Evolutionary conservation across 1,284 basidiomycete species (phyloP).

Genomic region (Marasmius sp.): DNA sequence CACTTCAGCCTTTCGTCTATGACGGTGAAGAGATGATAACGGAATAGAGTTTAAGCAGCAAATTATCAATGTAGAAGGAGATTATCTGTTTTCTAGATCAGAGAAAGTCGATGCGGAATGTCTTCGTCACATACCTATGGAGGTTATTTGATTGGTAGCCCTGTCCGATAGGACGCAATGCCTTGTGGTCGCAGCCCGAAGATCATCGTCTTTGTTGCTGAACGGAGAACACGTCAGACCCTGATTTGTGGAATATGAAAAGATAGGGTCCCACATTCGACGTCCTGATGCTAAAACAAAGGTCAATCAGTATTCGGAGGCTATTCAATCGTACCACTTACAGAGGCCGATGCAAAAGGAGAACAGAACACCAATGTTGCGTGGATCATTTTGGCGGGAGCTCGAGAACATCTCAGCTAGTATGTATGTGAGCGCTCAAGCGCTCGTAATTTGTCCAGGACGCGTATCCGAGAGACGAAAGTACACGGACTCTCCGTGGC

Average conservation of each 20-base stretch:
- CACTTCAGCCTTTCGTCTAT: no score
- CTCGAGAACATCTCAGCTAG: no score
- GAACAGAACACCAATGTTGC: slow-evolving; percentile 83
- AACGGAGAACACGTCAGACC: slow-evolving; percentile 7
- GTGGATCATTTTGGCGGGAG: slow-evolving; percentile 51
- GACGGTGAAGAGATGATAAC: no score
- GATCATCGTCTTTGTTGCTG: slow-evolving; percentile 32
- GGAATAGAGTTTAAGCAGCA: slow-evolving; percentile 62
- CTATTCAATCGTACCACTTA: slow-evolving; percentile 35
- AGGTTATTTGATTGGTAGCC: slow-evolving; percentile 80
- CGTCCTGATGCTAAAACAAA: neutral
- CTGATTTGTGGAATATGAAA: no score
- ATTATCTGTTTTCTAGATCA: slow-evolving; percentile 34
- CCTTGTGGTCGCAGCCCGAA: slow-evolving; percentile 54
- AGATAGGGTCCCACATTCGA: no score
- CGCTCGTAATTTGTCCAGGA: no score
- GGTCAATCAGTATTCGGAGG: neutral
- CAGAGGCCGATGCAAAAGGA: slow-evolving; percentile 83
- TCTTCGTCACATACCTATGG: slow-evolving; percentile 51
- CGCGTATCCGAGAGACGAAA: no score
- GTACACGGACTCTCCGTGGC: no score
- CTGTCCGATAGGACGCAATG: slow-evolving; percentile 69
- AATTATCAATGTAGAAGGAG: slow-evolving; percentile 59
- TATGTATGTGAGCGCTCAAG: no score
- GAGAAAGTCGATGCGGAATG: neutral